Conservation (phyloP, 345 rosid genomes). For the Arabis alpina region DNA sequence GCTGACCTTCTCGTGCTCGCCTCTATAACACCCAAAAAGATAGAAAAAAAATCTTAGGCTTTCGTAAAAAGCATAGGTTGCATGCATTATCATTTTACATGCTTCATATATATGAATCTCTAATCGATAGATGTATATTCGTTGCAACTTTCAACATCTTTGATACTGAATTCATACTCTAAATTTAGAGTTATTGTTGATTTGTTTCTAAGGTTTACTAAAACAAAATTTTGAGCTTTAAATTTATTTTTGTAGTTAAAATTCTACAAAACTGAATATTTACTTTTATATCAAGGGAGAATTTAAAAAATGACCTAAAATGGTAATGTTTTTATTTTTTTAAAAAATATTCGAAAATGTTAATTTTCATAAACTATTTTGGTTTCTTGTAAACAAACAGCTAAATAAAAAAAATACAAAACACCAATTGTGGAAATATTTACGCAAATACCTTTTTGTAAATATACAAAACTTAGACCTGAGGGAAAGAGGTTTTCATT, state of each 20-base stretch:
- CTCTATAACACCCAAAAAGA: conserved; percentile 28
- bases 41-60: background rate
- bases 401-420: background rate
- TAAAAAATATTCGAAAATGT: background rate
- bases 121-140: no score
- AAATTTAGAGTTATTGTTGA: no score
- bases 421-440: background rate
- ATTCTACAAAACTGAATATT: background rate
- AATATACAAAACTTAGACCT: background rate
- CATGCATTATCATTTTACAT: background rate
- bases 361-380: background rate
- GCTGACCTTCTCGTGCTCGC: conserved; percentile 34
- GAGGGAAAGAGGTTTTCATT: background rate
- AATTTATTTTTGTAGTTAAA: background rate
- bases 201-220: no score
- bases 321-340: background rate
- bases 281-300: background rate
- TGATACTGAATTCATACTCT: no score
- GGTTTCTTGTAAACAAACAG: background rate
- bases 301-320: no score
- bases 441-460: background rate
- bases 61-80: background rate
- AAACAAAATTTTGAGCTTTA: background rate
- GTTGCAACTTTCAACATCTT: no score
- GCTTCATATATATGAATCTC: background rate